phyloP scores from a whole-genome alignment of 1,139 yeast genomes.

The Suhomyces bokatorum region DNA sequence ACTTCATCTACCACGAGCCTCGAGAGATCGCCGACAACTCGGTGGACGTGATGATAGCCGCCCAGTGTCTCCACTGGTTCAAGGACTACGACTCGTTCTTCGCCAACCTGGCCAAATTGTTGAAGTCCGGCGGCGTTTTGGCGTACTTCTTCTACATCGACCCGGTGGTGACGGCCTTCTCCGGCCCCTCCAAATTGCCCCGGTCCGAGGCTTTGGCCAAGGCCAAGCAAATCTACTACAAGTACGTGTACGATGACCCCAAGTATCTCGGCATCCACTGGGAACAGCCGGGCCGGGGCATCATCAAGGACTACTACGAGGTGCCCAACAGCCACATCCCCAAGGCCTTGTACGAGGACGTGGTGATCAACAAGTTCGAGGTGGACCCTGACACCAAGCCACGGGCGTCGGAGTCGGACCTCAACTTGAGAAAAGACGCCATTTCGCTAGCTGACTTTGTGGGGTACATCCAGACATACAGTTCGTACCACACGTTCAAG shows the following conservation, averaged over 20 bases:
- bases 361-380: constrained; percentile 27
- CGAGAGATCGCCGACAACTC: constrained; percentile 20
- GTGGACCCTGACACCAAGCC: constrained; percentile 20
- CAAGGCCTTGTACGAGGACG: constrained; percentile 26
- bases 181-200: constrained; percentile 20
- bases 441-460: constrained; percentile 27
- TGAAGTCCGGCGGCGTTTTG: constrained; percentile 40
- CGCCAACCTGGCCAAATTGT: constrained; percentile 26
- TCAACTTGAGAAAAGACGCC: constrained; percentile 25
- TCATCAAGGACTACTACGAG: constrained; percentile 29
- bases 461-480: constrained; percentile 39
- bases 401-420: constrained; percentile 22
- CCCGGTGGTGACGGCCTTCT: constrained; percentile 35
- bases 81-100: constrained; percentile 38
- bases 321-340: constrained; percentile 39
- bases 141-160: constrained; percentile 49
- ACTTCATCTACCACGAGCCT: constrained; percentile 22
- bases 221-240: constrained; percentile 30
- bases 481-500: constrained; percentile 38
- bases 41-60: constrained; percentile 44
- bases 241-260: constrained; percentile 40
- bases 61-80: constrained; percentile 51
- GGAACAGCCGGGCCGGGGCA: constrained; percentile 48
- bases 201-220: constrained; percentile 22
- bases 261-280: constrained; percentile 42